These are phyloP conservation scores for Claviceps quebecensis DNA, from an alignment of 2,329 filamentous ascomycete genomes.

Conservation along the genomic window DNA sequence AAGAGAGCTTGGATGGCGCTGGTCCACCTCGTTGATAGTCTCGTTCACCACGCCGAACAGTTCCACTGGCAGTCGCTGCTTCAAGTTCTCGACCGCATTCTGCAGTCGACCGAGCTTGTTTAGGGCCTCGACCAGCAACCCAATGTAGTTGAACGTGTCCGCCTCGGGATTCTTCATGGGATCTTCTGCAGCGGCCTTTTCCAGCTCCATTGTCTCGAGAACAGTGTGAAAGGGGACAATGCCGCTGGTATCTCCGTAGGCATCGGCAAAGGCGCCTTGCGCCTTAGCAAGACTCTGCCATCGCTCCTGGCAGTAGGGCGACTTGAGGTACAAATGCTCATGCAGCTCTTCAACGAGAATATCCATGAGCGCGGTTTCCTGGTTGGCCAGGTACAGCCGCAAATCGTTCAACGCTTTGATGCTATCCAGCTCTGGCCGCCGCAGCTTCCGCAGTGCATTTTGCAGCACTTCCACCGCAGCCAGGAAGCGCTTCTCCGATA, in stretches of 20 bases:
- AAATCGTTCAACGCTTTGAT: constrained; percentile 83
- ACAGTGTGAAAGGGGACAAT: constrained; percentile 44
- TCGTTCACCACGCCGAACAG: constrained; percentile 89
- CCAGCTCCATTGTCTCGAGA: constrained; percentile 46
- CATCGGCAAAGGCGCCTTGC: constrained; percentile 40
- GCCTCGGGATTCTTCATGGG: constrained; percentile 86
- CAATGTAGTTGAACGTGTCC: constrained; percentile 89
- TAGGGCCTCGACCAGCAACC: constrained; percentile 72
- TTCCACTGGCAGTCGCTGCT: constrained; percentile 86
- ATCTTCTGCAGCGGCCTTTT: constrained; percentile 61
- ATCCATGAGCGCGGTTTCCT: constrained; percentile 82
- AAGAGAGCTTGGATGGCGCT: constrained; percentile 75
- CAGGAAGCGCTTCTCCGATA: constrained; percentile 91
- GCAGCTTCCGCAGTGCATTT: constrained; percentile 68
- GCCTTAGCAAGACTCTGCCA: constrained; percentile 74
- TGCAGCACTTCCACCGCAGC: constrained; percentile 86
- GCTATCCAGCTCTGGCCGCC: constrained; percentile 76
- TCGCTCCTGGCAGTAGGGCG: constrained; percentile 88
- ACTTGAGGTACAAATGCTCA: constrained; percentile 94
- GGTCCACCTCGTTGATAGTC: constrained; percentile 86
- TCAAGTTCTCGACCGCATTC: constrained; percentile 74
- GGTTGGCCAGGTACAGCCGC: constrained; percentile 77
- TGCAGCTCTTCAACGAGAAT: constrained; percentile 96
- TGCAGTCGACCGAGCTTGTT: constrained; percentile 83
- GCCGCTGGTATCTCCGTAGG: constrained; percentile 29